Evolutionary conservation across 192 early-diverging fungal genomes (phyloP).

Genomic region (Chytriomyces confervae): DNA sequence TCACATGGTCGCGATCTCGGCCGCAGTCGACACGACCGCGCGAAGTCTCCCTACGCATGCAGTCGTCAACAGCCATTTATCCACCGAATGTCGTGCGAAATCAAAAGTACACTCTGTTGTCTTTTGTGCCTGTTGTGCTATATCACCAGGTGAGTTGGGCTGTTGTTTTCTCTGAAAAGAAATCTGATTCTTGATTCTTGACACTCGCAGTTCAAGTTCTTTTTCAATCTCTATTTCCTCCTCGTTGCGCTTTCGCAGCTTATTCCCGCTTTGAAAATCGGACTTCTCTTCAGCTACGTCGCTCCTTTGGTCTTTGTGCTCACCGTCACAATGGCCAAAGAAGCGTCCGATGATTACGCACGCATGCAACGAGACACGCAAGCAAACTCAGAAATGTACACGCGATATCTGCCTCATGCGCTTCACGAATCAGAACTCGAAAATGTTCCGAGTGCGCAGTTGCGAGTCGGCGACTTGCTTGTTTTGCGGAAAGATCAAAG

Average conservation of each 20-base stretch:
- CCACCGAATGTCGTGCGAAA: constrained; percentile 84
- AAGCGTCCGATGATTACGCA: constrained; percentile 87
- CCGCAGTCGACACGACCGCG: neutral
- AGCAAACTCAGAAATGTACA: constrained; percentile 87
- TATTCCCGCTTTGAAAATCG: constrained; percentile 83
- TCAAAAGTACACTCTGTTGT: constrained; percentile 89
- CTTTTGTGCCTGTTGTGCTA: constrained; percentile 92
- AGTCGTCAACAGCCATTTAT: neutral
- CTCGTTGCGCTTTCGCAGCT: constrained; percentile 92
- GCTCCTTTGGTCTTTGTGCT: constrained; percentile 94
- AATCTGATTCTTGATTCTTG: neutral
- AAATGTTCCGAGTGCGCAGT: constrained; percentile 54
- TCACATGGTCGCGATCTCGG: neutral
- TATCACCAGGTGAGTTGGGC: constrained; percentile 80
- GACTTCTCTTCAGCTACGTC: constrained; percentile 90
- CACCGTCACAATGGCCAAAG: constrained; percentile 88
- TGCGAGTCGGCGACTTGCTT: constrained; percentile 89
- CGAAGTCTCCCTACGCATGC: neutral
- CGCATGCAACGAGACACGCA: constrained; percentile 63
- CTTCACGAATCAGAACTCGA: constrained; percentile 22
- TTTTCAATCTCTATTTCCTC: constrained; percentile 95
- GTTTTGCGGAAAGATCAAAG: constrained; percentile 85
- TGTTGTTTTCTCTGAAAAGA: neutral
- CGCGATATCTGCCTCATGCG: constrained; percentile 36
- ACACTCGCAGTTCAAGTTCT: constrained; percentile 80